A percentile compares a stretch with the other conserved stretches of the same genome.
These are phyloP conservation scores for Tremella mesenterica DNA, from an alignment of 768 basidiomycete genomes.

Conservation along the genomic window DNA sequence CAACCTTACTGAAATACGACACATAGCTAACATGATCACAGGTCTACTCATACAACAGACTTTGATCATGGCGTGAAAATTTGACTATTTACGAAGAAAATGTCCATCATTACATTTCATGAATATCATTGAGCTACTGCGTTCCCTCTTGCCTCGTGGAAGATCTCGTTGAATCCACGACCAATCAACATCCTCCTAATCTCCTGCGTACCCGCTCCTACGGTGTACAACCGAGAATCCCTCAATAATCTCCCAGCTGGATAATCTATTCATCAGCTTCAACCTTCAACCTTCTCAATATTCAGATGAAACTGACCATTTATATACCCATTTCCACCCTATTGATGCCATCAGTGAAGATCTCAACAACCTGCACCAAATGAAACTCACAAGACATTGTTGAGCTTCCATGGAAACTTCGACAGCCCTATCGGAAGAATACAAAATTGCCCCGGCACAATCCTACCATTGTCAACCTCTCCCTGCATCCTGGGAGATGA, in stretches of 20 bases:
- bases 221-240: constrained; percentile 79
- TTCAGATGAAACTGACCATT: constrained; percentile 53
- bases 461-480: constrained; percentile 53
- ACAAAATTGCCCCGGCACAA: constrained; percentile 88
- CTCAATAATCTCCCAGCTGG: constrained; percentile 78
- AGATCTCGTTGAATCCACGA: constrained; percentile 69
- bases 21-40: too few species aligned
- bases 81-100: too few species aligned
- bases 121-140: constrained; percentile 20
- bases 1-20: too few species aligned
- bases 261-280: constrained; percentile 56
- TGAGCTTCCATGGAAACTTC: constrained; percentile 84
- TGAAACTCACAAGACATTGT: constrained; percentile 63
- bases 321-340: constrained; percentile 85
- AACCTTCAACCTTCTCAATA: not conserved
- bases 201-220: constrained; percentile 96
- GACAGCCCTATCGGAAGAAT: constrained; percentile 83
- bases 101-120: not conserved
- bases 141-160: constrained; percentile 25
- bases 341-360: constrained; percentile 1
- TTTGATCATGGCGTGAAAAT: too few species aligned
- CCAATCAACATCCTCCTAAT: constrained; percentile 90
- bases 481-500: not conserved
- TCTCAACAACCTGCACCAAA: constrained; percentile 3
- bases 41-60: too few species aligned